These are phyloP conservation scores for Yueomyces sinensis DNA, from an alignment of 805 yeast genomes.

Conservation along the genomic window DNA sequence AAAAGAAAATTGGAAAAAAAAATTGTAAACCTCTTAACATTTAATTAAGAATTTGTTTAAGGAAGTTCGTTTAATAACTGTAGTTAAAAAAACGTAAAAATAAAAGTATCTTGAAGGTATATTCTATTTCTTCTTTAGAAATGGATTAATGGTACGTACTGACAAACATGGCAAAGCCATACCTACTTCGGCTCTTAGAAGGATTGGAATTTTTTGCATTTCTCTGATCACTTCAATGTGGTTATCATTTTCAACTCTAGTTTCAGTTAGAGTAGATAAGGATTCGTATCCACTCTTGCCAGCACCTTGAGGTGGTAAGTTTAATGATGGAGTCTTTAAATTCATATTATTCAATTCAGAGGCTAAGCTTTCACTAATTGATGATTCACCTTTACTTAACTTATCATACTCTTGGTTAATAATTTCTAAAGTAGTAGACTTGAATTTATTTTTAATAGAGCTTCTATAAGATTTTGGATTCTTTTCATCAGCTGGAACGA, in stretches of 20 bases:
- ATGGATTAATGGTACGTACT: slow-evolving; percentile 84
- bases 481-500: slow-evolving; percentile 77
- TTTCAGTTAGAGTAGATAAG: slow-evolving; percentile 33
- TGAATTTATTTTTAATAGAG: slow-evolving; percentile 66
- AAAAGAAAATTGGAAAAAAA: no score
- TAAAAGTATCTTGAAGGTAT: no score
- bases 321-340: slow-evolving; percentile 34
- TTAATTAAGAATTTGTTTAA: no score
- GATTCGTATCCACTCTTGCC: slow-evolving; percentile 34
- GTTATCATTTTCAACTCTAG: slow-evolving; percentile 47
- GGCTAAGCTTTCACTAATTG: slow-evolving; percentile 29
- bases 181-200: slow-evolving; percentile 83
- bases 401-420: slow-evolving; percentile 35
- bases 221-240: slow-evolving; percentile 74
- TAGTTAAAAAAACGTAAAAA: no score
- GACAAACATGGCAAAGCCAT: slow-evolving; percentile 96
- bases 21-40: no score
- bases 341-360: slow-evolving; percentile 38
- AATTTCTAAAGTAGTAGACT: slow-evolving; percentile 59
- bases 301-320: slow-evolving; percentile 18
- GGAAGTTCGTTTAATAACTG: background rate
- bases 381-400: slow-evolving; percentile 14
- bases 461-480: slow-evolving; percentile 63
- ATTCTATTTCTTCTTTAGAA: slow-evolving; percentile 23
- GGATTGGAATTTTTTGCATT: slow-evolving; percentile 65